Evolutionary conservation across 176 grass and related monocot species (phyloP).

Genomic region (Phyllostachys edulis): DNA sequence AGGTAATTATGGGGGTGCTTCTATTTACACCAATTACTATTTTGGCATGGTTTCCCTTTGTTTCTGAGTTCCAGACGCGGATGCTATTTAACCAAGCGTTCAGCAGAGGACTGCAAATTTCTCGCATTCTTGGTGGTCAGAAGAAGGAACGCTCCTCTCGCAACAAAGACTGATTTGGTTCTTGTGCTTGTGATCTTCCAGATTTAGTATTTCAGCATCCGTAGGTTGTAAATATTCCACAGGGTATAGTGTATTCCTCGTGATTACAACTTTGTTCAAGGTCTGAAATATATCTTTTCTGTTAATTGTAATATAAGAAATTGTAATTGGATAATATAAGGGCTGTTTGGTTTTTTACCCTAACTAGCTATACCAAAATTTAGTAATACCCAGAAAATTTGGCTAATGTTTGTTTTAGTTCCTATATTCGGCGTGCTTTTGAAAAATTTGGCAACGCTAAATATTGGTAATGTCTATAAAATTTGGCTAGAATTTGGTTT

Average conservation of each 20-base stretch:
- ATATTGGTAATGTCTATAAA: no score
- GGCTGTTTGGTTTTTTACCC: no score
- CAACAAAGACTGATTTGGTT: constrained; percentile 57
- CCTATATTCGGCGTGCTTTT: no score
- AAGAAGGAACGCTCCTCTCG: constrained; percentile 56
- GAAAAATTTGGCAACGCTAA: no score
- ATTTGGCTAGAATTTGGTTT: no score
- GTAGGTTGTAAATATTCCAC: constrained; percentile 25
- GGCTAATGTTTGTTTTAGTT: no score
- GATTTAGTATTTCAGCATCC: not conserved
- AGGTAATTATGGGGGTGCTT: constrained; percentile 70
- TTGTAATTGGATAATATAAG: not conserved
- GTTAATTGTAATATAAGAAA: not conserved
- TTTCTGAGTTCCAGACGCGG: constrained; percentile 84
- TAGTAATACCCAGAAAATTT: no score
- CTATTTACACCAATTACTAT: constrained; percentile 71
- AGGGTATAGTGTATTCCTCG: constrained; percentile 23
- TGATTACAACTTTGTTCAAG: not conserved
- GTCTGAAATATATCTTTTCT: not conserved
- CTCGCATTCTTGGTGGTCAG: constrained; percentile 85
- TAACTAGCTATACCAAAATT: no score
- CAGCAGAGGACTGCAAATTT: constrained; percentile 88
- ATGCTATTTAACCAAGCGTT: constrained; percentile 97
- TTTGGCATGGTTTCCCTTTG: constrained; percentile 87
- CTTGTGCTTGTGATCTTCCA: not conserved